A percentile compares a stretch with the other conserved stretches of the same genome.
Evolutionary conservation across 305 asterid genomes (phyloP).

Genomic region (Plantago lanceolata): DNA sequence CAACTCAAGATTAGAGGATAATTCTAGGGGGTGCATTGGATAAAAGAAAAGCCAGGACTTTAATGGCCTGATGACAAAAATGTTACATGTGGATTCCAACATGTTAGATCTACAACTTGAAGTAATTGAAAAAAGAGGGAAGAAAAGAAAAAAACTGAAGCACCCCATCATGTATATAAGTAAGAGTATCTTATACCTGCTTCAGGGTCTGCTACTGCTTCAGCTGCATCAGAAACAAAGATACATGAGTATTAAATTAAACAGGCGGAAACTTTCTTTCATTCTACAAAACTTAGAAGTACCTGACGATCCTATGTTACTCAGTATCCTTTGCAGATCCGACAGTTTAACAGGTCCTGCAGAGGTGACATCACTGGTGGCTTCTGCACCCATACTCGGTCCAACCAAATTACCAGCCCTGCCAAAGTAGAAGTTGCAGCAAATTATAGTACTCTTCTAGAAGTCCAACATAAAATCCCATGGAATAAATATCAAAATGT

Average conservation of each 20-base stretch:
- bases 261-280: slow-evolving; percentile 22
- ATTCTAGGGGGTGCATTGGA: no score
- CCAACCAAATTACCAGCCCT: slow-evolving; percentile 91
- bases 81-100: background rate
- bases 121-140: no score
- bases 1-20: no score
- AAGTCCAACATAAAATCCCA: no score
- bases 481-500: background rate
- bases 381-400: slow-evolving; percentile 72
- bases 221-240: slow-evolving; percentile 38
- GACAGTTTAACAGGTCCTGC: slow-evolving; percentile 87
- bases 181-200: slow-evolving; percentile 52
- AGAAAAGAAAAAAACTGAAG: background rate
- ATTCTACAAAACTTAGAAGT: slow-evolving; percentile 16
- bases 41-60: no score
- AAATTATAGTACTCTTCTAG: slow-evolving; percentile 5
- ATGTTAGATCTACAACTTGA: no score
- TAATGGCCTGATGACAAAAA: no score
- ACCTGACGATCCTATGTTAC: slow-evolving; percentile 83
- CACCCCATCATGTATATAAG: slow-evolving; percentile 1
- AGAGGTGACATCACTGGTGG: slow-evolving; percentile 74
- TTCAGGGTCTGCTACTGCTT: slow-evolving; percentile 64
- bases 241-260: slow-evolving; percentile 20
- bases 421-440: slow-evolving; percentile 22
- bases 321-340: slow-evolving; percentile 87